Conservation (phyloP, 2,329 filamentous ascomycete species). For the Colletotrichum sp. region DNA sequence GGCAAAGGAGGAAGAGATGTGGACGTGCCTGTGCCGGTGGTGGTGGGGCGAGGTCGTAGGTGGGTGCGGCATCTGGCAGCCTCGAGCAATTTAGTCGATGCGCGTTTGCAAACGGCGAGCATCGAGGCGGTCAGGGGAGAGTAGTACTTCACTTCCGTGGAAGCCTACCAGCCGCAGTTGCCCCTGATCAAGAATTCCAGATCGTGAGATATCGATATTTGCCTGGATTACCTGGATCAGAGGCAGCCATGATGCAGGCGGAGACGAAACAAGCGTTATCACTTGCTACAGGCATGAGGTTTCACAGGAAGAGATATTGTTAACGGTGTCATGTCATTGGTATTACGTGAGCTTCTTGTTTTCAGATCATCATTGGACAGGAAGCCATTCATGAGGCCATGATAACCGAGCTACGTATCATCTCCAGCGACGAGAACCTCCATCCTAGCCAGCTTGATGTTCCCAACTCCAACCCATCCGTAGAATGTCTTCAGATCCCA, state of each 20-base stretch:
- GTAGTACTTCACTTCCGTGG: rapidly evolving
- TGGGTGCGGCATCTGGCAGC: background rate
- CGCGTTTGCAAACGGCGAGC: background rate
- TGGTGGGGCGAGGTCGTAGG: rapidly evolving
- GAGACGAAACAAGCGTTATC: too few relatives aligned
- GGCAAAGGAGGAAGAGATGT: background rate
- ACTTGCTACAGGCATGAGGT: too few relatives aligned
- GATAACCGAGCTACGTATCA: background rate
- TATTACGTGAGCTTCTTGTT: rapidly evolving
- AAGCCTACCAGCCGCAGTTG: background rate
- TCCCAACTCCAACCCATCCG: background rate
- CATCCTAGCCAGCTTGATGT: background rate
- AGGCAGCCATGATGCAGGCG: background rate
- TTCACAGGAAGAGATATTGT: too few relatives aligned
- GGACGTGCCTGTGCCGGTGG: background rate
- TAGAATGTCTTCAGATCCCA: rapidly evolving
- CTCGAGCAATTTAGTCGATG: background rate
- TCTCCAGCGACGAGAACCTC: rapidly evolving
- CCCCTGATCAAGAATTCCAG: background rate
- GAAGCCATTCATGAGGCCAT: background rate
- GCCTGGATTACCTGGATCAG: background rate
- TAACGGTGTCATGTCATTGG: background rate
- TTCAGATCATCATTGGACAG: rapidly evolving
- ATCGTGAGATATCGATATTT: background rate
- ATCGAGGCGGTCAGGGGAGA: background rate